Percentiles rank a stretch among this genome's conserved stretches.
These are phyloP conservation scores for Asterophora parasitica DNA, from an alignment of 768 basidiomycete species.

Conservation along the genomic window DNA sequence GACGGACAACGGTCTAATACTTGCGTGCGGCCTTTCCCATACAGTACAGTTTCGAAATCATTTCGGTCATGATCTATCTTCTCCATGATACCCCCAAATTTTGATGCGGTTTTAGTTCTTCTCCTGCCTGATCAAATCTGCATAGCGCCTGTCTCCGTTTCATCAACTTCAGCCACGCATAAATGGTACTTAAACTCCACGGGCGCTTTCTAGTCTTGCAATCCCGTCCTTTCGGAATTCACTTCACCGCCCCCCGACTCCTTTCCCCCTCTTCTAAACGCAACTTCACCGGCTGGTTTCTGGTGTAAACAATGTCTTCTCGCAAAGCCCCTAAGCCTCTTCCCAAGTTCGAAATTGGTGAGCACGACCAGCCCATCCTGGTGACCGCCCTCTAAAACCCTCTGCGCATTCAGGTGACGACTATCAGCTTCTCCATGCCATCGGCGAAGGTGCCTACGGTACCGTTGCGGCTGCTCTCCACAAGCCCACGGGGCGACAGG, in stretches of 20 bases:
- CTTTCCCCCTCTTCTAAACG: constrained; percentile 20
- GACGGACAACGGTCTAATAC: too few species aligned
- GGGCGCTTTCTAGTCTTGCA: constrained; percentile 13
- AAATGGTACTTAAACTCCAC: constrained; percentile 16
- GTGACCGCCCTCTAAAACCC: not conserved
- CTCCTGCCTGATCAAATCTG: constrained; percentile 10
- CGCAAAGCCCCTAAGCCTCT: constrained; percentile 60
- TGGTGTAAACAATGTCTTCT: constrained; percentile 48
- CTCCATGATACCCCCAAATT: constrained; percentile 10
- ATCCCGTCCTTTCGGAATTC: constrained; percentile 27
- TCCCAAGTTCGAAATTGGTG: constrained; percentile 72
- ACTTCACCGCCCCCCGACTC: constrained; percentile 20
- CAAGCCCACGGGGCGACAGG: constrained; percentile 72
- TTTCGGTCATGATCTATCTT: too few species aligned
- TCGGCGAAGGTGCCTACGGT: constrained; percentile 88
- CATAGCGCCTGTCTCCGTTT: constrained; percentile 14
- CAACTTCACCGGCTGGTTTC: constrained; percentile 44
- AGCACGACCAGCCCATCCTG: constrained; percentile 1
- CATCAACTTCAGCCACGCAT: constrained; percentile 11
- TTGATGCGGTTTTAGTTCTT: constrained; percentile 14
- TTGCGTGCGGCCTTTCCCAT: too few species aligned
- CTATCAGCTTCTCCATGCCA: constrained; percentile 67
- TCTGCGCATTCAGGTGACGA: constrained; percentile 46
- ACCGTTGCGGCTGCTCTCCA: constrained; percentile 88
- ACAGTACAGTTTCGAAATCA: too few species aligned